Base-by-base conservation (phyloP, 192 early-diverging fungal species). In the Funneliformis geosporum region DNA sequence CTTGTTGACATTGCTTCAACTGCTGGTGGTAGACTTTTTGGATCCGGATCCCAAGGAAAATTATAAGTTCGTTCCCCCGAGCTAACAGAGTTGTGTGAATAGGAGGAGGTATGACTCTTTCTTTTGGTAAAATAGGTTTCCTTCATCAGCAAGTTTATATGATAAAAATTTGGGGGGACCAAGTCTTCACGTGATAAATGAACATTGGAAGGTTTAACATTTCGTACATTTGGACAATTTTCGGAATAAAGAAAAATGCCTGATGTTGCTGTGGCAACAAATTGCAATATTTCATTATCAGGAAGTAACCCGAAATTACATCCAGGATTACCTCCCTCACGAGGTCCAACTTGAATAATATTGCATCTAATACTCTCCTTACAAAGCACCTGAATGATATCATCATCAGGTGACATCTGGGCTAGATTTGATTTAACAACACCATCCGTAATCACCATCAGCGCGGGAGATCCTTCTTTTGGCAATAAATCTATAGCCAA, bases 301-400 rank as follows among this genome's bases (percentile, higher is more conserved):
- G 89, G 88, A 12, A 94, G 88, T 81, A 90, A 91, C 8, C 94
- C 94, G 81, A 94, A 91, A 75, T 92, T 92, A 28, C 89, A 87
- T 55, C 87, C 87, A n/a, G 93, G 92, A 60, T 86, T 86, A 46
- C 89, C 90, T 1, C 88, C 91, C 39, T 88, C 81, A 44, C 88
- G 78, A 5, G 86, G 86, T 0, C 94, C 94, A n/a, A 95, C 85
- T 73, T 94, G 94, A 9, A 95, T 82, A 39, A 95, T 85, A 25
- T 87, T 89, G 71, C 91, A 94, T 28, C 83, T 86, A 8, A 93
- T 88, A 73, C 91, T 87, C 33, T 90, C 87, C 25, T 88, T 88
- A 69, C 89, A 88, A 5, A 91, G 83, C 72, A 89, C 88, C 55
- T 89, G 86, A 7, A 93, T 81, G 28, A 89, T 82, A n/a, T 86